A percentile compares a stretch with the other conserved stretches of the same genome.
phyloP scores from a whole-genome alignment of 768 basidiomycete species.

The Kwoniella sp. region DNA sequence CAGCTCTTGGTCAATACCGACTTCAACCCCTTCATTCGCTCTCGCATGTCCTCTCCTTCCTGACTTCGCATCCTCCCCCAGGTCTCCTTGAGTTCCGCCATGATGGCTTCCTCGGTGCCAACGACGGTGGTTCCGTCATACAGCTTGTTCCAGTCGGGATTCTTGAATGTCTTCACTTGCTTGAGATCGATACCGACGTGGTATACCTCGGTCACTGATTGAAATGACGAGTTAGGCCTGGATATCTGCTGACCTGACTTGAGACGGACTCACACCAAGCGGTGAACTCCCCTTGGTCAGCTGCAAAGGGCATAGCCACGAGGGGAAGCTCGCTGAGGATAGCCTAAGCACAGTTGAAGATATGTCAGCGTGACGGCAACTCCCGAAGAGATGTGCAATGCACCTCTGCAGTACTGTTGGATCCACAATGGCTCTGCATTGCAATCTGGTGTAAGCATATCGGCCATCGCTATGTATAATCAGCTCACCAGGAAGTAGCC shows the following conservation, averaged over 20 bases:
- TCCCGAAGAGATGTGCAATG: background rate
- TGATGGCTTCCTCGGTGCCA: slow-evolving; percentile 35
- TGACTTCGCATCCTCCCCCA: slow-evolving; percentile 17
- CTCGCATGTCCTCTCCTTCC: slow-evolving; percentile 18
- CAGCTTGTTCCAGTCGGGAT: slow-evolving; percentile 15
- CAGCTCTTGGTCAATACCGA: slow-evolving; percentile 9
- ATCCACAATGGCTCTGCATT: slow-evolving; percentile 23
- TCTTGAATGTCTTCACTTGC: slow-evolving; percentile 26
- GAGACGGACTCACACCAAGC: slow-evolving; percentile 13
- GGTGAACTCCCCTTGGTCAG: slow-evolving; percentile 33
- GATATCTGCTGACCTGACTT: background rate
- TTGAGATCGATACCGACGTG: slow-evolving; percentile 24
- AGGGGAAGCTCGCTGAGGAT: slow-evolving; percentile 19
- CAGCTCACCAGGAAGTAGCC: slow-evolving; percentile 23
- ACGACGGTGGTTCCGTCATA: slow-evolving; percentile 26
- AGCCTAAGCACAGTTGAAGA: background rate
- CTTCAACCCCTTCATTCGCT: slow-evolving; percentile 20
- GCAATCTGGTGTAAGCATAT: background rate
- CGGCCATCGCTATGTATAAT: background rate
- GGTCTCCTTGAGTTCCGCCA: slow-evolving; percentile 19
- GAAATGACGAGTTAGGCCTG: background rate
- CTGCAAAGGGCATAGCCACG: slow-evolving; percentile 26
- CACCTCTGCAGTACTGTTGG: slow-evolving; percentile 25
- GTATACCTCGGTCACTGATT: slow-evolving; percentile 15
- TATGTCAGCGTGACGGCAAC: no score